These are phyloP conservation scores for Petrea volubilis DNA, from an alignment of 257 asterid genomes.

Conservation along the genomic window DNA sequence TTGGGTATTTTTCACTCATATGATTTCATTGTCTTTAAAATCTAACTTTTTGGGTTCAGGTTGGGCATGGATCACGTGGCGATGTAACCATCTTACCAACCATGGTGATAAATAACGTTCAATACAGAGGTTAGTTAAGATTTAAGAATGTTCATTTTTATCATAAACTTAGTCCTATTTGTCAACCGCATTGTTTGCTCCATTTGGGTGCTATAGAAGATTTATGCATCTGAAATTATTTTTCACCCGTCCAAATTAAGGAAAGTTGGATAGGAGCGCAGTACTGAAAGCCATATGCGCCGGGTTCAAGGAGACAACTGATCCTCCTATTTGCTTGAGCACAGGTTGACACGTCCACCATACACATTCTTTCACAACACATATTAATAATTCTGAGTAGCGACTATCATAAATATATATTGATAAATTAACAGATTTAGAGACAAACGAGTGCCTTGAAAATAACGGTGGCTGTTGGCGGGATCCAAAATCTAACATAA, in stretches of 20 bases:
- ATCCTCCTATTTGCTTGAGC: slow-evolving; percentile 81
- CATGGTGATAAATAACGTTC: slow-evolving; percentile 74
- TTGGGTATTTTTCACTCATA: background rate
- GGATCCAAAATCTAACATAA: slow-evolving; percentile 57
- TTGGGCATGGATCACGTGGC: slow-evolving; percentile 90
- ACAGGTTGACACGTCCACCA: slow-evolving; percentile 62
- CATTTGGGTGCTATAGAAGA: background rate
- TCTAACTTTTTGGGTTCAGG: slow-evolving; percentile 33
- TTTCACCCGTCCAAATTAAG: slow-evolving; percentile 24
- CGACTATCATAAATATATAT: background rate
- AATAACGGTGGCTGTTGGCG: slow-evolving; percentile 89
- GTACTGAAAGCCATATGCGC: slow-evolving; percentile 89
- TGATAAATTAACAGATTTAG: slow-evolving; percentile 60
- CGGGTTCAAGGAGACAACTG: slow-evolving; percentile 88
- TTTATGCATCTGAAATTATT: background rate
- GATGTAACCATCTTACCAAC: slow-evolving; percentile 96
- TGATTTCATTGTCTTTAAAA: background rate
- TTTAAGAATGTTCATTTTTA: background rate
- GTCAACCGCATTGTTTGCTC: background rate
- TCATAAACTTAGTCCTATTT: background rate
- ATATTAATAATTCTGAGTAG: background rate
- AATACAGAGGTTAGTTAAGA: slow-evolving; percentile 70
- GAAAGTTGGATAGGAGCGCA: slow-evolving; percentile 80
- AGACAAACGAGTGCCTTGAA: slow-evolving; percentile 87
- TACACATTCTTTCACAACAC: background rate